Conservation (phyloP, 768 basidiomycete species). For the Rhizopogon rudus region DNA sequence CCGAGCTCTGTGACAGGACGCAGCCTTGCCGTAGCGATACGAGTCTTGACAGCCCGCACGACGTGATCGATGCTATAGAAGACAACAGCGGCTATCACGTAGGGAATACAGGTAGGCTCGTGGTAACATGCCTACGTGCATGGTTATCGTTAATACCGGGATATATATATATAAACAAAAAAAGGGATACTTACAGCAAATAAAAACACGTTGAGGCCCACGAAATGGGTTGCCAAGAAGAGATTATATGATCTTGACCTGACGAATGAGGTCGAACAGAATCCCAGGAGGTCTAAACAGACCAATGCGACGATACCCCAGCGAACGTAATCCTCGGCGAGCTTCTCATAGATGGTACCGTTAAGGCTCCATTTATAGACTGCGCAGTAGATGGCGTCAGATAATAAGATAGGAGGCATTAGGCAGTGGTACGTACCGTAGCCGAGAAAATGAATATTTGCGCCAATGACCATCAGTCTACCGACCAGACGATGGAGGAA, state of each 20-base stretch:
- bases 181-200: slow-evolving; percentile 23
- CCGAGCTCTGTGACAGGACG: slow-evolving; percentile 39
- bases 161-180: background rate
- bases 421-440: slow-evolving; percentile 27
- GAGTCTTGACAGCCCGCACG: slow-evolving; percentile 42
- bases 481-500: slow-evolving; percentile 54
- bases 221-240: slow-evolving; percentile 37
- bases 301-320: slow-evolving; percentile 31
- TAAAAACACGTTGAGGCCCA: slow-evolving; percentile 38
- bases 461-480: slow-evolving; percentile 32
- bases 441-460: slow-evolving; percentile 37
- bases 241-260: slow-evolving; percentile 38
- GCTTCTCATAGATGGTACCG: slow-evolving; percentile 9
- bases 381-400: background rate
- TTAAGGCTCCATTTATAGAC: slow-evolving; percentile 26
- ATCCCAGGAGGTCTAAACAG: slow-evolving; percentile 30
- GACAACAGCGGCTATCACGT: slow-evolving; percentile 32
- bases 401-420: background rate
- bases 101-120: slow-evolving; percentile 29
- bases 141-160: background rate
- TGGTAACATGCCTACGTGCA: slow-evolving; percentile 20
- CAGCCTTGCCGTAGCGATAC: slow-evolving; percentile 38
- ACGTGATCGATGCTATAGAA: slow-evolving; percentile 44
- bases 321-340: slow-evolving; percentile 11
- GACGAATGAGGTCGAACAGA: slow-evolving; percentile 37